Evolutionary conservation across 2,329 filamentous ascomycete genomes (phyloP).

Genomic region (Xenosphaeropsis pyriputrescens): DNA sequence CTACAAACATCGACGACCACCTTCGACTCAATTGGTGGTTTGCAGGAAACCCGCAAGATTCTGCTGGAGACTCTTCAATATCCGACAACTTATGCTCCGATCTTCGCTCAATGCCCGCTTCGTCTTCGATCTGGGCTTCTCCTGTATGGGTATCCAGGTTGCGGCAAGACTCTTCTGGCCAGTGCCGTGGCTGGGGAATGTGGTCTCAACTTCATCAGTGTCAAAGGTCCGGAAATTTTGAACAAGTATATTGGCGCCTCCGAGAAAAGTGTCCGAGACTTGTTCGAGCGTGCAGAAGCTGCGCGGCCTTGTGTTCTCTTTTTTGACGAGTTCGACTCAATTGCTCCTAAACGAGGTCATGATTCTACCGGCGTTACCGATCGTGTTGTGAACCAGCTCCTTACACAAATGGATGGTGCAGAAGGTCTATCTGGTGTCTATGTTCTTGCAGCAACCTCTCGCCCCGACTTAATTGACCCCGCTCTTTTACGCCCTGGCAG

Average conservation of each 20-base stretch:
- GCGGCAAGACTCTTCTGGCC: constrained; percentile 89
- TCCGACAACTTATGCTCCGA: constrained; percentile 93
- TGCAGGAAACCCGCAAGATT: constrained; percentile 76
- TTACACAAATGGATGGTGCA: constrained; percentile 98
- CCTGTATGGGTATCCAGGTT: constrained; percentile 89
- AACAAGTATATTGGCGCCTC: constrained; percentile 99
- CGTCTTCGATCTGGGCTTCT: constrained; percentile 87
- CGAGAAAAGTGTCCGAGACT: constrained; percentile 87
- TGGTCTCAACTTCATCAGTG: constrained; percentile 93
- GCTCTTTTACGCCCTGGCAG: constrained; percentile 82
- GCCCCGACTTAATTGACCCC: constrained; percentile 91
- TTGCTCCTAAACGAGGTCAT: constrained; percentile 91
- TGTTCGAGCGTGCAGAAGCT: constrained; percentile 85
- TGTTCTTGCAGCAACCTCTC: constrained; percentile 82
- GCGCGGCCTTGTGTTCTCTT: constrained; percentile 90
- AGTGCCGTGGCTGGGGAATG: constrained; percentile 97
- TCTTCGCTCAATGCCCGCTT: constrained; percentile 90
- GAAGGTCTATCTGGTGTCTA: constrained; percentile 93
- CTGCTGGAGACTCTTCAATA: constrained; percentile 92
- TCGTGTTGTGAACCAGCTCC: constrained; percentile 90
- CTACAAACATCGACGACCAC: constrained; percentile 86
- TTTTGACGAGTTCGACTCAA: constrained; percentile 97
- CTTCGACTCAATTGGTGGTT: constrained; percentile 82
- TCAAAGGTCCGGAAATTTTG: constrained; percentile 94
- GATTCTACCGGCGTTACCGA: constrained; percentile 98